phyloP scores from a whole-genome alignment of 345 rosid species.

The Geranium brycei region DNA sequence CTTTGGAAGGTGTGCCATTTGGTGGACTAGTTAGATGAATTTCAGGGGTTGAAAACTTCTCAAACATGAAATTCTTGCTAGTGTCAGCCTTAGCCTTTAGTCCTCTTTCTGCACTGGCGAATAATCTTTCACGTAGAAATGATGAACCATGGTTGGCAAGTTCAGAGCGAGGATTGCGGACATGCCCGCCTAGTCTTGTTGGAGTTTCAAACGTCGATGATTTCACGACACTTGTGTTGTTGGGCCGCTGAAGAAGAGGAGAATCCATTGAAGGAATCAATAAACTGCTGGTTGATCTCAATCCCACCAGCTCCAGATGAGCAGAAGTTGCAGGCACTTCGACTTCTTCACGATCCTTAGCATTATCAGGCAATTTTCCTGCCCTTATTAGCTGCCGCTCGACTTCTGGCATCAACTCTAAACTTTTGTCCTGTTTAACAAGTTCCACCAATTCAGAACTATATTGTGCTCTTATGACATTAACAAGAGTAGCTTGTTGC shows the following conservation, averaged over 20 bases:
- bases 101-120: constrained; percentile 29
- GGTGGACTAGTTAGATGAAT: constrained; percentile 5
- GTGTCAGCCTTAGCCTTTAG: constrained; percentile 19
- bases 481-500: too few species aligned
- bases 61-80: constrained; percentile 30
- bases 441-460: constrained; percentile 13
- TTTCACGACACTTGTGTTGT: constrained; percentile 11
- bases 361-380: constrained; percentile 29
- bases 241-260: constrained; percentile 22
- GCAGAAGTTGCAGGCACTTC: constrained; percentile 27
- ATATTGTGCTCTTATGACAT: too few species aligned
- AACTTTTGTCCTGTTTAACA: constrained; percentile 45
- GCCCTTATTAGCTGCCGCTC: constrained; percentile 52
- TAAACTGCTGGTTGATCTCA: constrained; percentile 21
- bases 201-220: constrained; percentile 34
- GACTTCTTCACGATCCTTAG: constrained; percentile 26
- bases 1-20: constrained; percentile 30
- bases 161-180: constrained; percentile 15
- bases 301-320: constrained; percentile 21
- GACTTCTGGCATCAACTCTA: constrained; percentile 54
- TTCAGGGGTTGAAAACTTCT: constrained; percentile 30
- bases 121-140: constrained; percentile 30
- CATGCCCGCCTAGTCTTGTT: constrained; percentile 15
- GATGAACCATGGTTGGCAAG: constrained; percentile 20
- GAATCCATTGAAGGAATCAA: constrained; percentile 29